A percentile compares a stretch with the other conserved stretches of the same genome.
Conservation (phyloP, 768 basidiomycete genomes). For the Brasilioporus rufonigricans region DNA sequence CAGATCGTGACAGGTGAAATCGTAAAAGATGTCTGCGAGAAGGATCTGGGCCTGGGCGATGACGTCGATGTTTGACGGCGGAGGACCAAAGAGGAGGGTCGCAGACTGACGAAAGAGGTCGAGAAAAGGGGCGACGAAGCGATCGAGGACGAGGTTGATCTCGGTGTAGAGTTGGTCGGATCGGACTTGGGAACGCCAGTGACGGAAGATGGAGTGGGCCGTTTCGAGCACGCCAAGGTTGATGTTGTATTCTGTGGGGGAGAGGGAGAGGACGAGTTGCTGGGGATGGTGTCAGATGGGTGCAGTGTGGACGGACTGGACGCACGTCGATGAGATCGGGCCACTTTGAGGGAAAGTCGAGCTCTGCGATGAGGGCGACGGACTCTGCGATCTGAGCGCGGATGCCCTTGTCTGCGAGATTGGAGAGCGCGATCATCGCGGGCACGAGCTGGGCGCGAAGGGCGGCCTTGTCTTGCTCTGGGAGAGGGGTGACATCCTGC, state of each 20-base stretch:
- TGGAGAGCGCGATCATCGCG: constrained; percentile 85
- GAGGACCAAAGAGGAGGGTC: constrained; percentile 44
- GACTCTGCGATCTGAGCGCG: constrained; percentile 91
- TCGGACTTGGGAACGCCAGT: constrained; percentile 89
- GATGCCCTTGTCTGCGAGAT: constrained; percentile 65
- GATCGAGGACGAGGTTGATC: constrained; percentile 86
- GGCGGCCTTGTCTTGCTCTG: constrained; percentile 66
- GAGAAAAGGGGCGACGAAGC: constrained; percentile 83
- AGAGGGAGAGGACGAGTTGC: constrained; percentile 89
- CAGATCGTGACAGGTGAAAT: constrained; percentile 92
- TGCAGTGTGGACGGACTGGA: constrained; percentile 15
- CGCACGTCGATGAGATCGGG: constrained; percentile 85
- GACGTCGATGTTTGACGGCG: constrained; percentile 40
- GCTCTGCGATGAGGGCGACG: constrained; percentile 85
- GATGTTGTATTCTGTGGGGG: constrained; percentile 73
- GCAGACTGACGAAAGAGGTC: constrained; percentile 75
- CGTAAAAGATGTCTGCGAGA: constrained; percentile 85
- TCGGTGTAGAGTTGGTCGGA: constrained; percentile 83
- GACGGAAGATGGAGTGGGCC: constrained; percentile 92
- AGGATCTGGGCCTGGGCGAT: constrained; percentile 76
- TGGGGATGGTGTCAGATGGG: constrained; percentile 33
- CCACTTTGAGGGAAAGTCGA: constrained; percentile 92
- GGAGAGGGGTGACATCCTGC: constrained; percentile 71
- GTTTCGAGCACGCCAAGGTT: constrained; percentile 92
- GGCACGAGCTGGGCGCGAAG: constrained; percentile 81